phyloP scores from a whole-genome alignment of 2,329 filamentous ascomycete species.

The Ophiostoma pallidulum region DNA sequence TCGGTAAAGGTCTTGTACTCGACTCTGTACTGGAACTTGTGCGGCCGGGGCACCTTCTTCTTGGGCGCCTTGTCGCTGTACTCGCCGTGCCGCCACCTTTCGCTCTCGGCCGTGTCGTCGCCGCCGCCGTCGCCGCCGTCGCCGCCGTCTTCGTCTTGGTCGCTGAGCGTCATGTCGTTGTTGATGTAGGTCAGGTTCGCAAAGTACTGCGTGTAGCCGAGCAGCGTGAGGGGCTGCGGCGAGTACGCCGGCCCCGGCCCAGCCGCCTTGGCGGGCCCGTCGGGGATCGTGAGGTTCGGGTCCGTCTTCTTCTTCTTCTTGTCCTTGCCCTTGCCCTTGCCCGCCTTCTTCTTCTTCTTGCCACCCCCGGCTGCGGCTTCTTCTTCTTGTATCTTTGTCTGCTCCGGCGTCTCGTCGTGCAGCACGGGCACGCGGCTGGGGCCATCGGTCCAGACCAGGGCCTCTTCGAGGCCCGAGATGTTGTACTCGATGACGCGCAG shows the following conservation, averaged over 20 bases:
- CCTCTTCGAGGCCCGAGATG: conserved; percentile 61
- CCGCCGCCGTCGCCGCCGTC: conserved; percentile 14
- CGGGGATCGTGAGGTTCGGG: conserved; percentile 55
- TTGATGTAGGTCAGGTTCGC: conserved; percentile 91
- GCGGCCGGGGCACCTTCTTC: conserved; percentile 45
- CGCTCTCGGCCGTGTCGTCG: conserved; percentile 17
- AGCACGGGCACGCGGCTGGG: conserved; percentile 13
- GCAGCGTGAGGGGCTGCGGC: conserved; percentile 67
- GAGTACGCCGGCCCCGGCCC: conserved; percentile 86
- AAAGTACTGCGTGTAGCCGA: conserved; percentile 82
- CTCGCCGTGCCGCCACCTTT: conserved; percentile 55
- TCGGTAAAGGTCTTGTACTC: conserved; percentile 83
- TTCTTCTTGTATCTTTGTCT: conserved; percentile 26
- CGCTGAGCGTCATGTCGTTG: conserved; percentile 45
- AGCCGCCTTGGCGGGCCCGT: conserved; percentile 60
- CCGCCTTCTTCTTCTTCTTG: conserved; percentile 8
- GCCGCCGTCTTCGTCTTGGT: conserved; percentile 19
- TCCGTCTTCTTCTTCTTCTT: conserved; percentile 29
- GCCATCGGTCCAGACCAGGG: conserved; percentile 35
- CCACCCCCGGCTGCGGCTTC: too few species aligned
- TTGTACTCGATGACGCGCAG: conserved; percentile 94
- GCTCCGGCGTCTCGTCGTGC: conserved; percentile 17
- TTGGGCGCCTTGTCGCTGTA: conserved; percentile 49
- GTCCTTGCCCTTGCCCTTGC: not conserved
- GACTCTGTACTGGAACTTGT: conserved; percentile 62